phyloP scores from a whole-genome alignment of 148 eudicot genomes.

The Persicaria maculosa region DNA sequence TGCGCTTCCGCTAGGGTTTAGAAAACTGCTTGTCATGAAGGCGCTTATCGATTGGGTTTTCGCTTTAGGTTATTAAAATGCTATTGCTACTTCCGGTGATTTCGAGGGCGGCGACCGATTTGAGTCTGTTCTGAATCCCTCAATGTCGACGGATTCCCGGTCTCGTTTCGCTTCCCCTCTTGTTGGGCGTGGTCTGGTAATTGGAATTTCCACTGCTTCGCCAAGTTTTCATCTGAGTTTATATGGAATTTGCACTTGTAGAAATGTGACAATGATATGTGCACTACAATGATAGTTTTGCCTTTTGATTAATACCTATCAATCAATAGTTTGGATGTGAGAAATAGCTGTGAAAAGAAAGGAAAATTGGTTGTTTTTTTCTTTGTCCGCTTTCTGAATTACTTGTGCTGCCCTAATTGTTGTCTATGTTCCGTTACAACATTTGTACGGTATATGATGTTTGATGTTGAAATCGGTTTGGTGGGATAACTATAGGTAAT shows the following conservation, averaged over 20 bases:
- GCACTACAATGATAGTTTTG: neutral
- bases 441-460: neutral
- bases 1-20: neutral
- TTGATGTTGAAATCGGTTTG: neutral
- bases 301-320: too few relatives aligned
- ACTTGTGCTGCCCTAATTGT: neutral
- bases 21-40: neutral
- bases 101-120: neutral
- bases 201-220: neutral
- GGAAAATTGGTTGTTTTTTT: too few relatives aligned
- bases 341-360: too few relatives aligned
- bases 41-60: neutral
- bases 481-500: constrained; percentile 44
- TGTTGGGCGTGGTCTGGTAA: constrained; percentile 58
- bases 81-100: neutral
- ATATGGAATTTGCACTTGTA: neutral
- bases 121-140: neutral
- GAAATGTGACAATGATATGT: neutral
- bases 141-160: constrained; percentile 45
- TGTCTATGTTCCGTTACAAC: neutral
- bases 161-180: constrained; percentile 49
- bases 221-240: neutral
- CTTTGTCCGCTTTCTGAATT: neutral
- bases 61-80: neutral
- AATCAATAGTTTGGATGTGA: too few relatives aligned